Evolutionary conservation across 1,139 yeast genomes (phyloP).

Genomic region (Candida glucosophila): DNA sequence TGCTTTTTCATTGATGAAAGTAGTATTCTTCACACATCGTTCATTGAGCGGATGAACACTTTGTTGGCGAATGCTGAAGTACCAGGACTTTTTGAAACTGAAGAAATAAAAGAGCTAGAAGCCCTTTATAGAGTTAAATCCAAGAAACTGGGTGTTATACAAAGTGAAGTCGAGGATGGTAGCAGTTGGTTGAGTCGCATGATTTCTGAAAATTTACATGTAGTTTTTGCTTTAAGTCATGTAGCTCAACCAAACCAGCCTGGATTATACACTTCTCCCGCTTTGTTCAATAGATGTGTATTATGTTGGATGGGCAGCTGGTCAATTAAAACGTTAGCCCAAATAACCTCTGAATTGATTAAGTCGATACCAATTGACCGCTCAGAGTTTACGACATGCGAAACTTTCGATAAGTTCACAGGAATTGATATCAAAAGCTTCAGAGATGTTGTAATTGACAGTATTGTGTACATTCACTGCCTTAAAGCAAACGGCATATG

Average conservation of each 20-base stretch:
- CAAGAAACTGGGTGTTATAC: slow-evolving; percentile 47
- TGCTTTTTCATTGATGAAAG: slow-evolving; percentile 82
- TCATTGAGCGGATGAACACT: slow-evolving; percentile 87
- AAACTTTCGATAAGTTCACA: slow-evolving; percentile 10
- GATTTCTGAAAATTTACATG: slow-evolving; percentile 68
- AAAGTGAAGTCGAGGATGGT: slow-evolving; percentile 68
- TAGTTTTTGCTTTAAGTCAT: slow-evolving; percentile 68
- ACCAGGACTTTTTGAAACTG: slow-evolving; percentile 84
- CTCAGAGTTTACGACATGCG: slow-evolving; percentile 28
- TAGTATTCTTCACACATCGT: slow-evolving; percentile 65
- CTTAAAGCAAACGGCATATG: slow-evolving; percentile 6
- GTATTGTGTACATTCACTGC: slow-evolving; percentile 44
- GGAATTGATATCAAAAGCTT: slow-evolving; percentile 14
- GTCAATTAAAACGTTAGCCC: slow-evolving; percentile 43
- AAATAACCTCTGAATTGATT: slow-evolving; percentile 40
- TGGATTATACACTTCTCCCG: slow-evolving; percentile 69
- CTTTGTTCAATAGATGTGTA: slow-evolving; percentile 85
- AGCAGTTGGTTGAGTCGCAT: slow-evolving; percentile 68
- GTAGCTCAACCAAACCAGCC: slow-evolving; percentile 29
- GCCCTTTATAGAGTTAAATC: slow-evolving; percentile 52
- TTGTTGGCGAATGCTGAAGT: slow-evolving; percentile 86
- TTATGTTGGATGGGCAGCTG: slow-evolving; percentile 88
- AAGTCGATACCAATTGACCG: slow-evolving; percentile 44
- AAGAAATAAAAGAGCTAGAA: slow-evolving; percentile 51
- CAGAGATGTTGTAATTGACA: slow-evolving; percentile 41